Evolutionary conservation across 371 early-diverging fungal species (phyloP), one percentile per base, ranked within the genome.

Genomic region (Lichtheimia ornata): DNA sequence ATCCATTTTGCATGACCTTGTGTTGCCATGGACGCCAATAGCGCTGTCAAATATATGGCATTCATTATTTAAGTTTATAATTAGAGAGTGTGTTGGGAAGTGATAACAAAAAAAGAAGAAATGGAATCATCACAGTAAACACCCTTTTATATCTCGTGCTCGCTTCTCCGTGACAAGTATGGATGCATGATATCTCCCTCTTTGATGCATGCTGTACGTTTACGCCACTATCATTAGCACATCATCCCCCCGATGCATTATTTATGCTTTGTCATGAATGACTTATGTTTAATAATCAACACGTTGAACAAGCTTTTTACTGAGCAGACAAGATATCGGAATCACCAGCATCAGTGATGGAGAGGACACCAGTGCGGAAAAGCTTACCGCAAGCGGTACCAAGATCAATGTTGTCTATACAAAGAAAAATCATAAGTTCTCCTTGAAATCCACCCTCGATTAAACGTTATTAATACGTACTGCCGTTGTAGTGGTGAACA

Each of bases 371-470:
- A 75, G 76, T 72, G 68, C 98, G 95, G 95, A 92, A 98, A 90
- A 95, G 96, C 90, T 96, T 97, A 89, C 99, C 97, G 88, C 99
- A 98, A 69, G 99, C 99, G 71, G 97, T 97, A 78, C 99, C 99
- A 69, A 98, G 91, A 76, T 96, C 97, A 74, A 97, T 94, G 93
- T 98, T 98, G 95, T 94, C 88, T 66, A 64, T 18, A 4, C 42
- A 44, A 35, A 44, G 14, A 30, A 59, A 18, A 53, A 22, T 35
- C 14, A 64, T 28, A n/a, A 17, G 17, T 25, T 2, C n/a, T n/a
- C 22, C 17, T 17, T 17, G 9, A 2, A 4, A 18, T 45, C 1
- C 17, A n/a, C 17, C 12, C 5, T 17, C 47, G 1, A 22, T 47
- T 5, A 2, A 22, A 1, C 22, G 11, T 18, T 5, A 27, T 17